Evolutionary conservation across 371 early-diverging fungal species (phyloP).

Genomic region (Spiromyces aspiralis): DNA sequence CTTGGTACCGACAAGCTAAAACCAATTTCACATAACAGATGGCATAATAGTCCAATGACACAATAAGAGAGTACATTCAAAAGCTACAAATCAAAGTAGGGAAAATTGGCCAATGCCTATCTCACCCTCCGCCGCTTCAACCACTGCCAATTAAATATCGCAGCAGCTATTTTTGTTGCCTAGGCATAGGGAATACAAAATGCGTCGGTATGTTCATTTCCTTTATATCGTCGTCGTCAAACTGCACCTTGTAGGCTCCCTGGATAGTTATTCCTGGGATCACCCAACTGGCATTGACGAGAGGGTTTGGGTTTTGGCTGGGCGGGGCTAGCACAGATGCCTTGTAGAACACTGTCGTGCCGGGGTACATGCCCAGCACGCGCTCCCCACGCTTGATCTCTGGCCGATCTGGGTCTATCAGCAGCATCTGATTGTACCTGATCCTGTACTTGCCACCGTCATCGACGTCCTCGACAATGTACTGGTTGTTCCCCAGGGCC

Average conservation of each 20-base stretch:
- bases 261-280: neutral
- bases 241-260: slow-evolving; percentile 11
- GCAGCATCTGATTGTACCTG: neutral
- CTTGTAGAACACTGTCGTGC: slow-evolving; percentile 72
- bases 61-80: no score
- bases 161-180: neutral
- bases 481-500: neutral
- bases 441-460: neutral
- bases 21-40: no score
- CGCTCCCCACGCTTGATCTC: slow-evolving; percentile 44
- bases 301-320: slow-evolving; percentile 1
- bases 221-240: slow-evolving; percentile 17
- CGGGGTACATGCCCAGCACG: slow-evolving; percentile 70
- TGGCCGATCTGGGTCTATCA: neutral
- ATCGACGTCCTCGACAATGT: neutral
- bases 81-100: no score
- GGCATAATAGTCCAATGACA: no score
- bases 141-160: no score
- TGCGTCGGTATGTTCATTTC: slow-evolving; percentile 20
- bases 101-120: no score
- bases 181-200: slow-evolving; percentile 15
- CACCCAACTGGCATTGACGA: neutral
- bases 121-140: no score
- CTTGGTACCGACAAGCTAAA: no score
- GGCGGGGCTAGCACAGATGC: slow-evolving; percentile 54